Evolutionary conservation across 139 green algal species (phyloP), one percentile per base, ranked within the genome.

Genomic region (Dunaliella sp.): DNA sequence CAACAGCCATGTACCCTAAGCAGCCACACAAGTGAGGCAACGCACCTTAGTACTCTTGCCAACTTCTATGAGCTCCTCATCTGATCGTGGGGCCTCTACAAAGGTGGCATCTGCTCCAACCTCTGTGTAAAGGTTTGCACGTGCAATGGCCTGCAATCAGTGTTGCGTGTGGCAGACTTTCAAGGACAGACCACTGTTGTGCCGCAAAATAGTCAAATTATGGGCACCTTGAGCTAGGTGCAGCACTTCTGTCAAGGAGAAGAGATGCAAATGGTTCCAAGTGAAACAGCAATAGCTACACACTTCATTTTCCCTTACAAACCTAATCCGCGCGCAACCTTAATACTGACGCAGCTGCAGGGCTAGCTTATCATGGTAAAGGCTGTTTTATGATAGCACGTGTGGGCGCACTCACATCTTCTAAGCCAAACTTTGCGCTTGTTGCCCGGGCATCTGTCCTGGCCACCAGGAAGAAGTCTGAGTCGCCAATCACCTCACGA

Each of bases 381-480:
- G 33, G 26, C 77, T 37, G 30, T 74, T 21, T 74, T 74, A 74
- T 74, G 58, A 24, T 74, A 30, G 28, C 73, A 32, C 7, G 33
- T 24, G 12, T 26, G 2, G 76, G 31, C 30, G 1, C 1, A 81
- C 76, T 81, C 76, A 81, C 84, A 79, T 87, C 84, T 28, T 87
- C 84, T 25, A 87, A 59, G 38, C 84, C 84, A 0, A 92, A 90
- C 87, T 95, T 96, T n/a, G 93, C 93, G 30, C 87, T 93, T 3
- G 86, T 89, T 12, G 86, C 88, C 32, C 91, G 86, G 0, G 92
- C 92, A 88, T 95, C 92, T 22, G 94, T 97, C 32, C 94, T 88
- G 0, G 94, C 94, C 35, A 97, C 90, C 30, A 97, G 88, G 87
- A 97, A 97, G 88, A 97, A 97, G 89, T 97, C 94, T 2, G 85